Conservation (phyloP, 2,329 filamentous ascomycete species). For the Podosphaera xanthii region DNA sequence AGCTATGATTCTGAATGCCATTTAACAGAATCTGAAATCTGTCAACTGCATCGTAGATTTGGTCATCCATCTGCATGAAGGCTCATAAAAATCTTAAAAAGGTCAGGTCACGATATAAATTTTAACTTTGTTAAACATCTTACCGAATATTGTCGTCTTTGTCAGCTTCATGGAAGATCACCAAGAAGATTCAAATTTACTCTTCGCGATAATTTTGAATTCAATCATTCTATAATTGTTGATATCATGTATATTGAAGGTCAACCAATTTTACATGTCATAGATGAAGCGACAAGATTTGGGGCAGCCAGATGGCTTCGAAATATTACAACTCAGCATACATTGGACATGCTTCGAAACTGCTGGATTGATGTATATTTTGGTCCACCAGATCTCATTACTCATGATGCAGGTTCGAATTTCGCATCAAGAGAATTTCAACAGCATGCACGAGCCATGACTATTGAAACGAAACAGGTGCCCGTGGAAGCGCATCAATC, state of each 20-base stretch:
- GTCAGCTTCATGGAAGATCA: neutral
- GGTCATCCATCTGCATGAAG: too few species aligned
- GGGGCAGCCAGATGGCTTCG: neutral
- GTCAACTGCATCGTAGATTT: too few species aligned
- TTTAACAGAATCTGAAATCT: too few species aligned
- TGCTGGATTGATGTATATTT: neutral
- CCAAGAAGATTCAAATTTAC: neutral
- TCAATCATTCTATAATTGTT: conserved; percentile 1
- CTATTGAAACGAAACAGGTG: neutral
- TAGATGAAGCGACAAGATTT: neutral
- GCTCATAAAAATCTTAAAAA: too few species aligned
- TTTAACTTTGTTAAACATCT: too few species aligned
- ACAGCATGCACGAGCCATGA: neutral
- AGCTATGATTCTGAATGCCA: too few species aligned
- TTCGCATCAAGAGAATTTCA: conserved; percentile 2
- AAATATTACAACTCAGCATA: neutral
- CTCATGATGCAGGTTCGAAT: neutral
- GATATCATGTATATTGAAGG: conserved; percentile 1
- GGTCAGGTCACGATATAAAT: too few species aligned
- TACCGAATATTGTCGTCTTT: too few species aligned
- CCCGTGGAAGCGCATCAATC: neutral
- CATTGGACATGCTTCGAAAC: neutral
- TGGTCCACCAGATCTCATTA: too few species aligned
- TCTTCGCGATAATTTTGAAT: neutral
- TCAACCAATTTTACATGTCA: neutral